Evolutionary conservation across 148 eudicot species (phyloP).

Genomic region (Drosera capensis): DNA sequence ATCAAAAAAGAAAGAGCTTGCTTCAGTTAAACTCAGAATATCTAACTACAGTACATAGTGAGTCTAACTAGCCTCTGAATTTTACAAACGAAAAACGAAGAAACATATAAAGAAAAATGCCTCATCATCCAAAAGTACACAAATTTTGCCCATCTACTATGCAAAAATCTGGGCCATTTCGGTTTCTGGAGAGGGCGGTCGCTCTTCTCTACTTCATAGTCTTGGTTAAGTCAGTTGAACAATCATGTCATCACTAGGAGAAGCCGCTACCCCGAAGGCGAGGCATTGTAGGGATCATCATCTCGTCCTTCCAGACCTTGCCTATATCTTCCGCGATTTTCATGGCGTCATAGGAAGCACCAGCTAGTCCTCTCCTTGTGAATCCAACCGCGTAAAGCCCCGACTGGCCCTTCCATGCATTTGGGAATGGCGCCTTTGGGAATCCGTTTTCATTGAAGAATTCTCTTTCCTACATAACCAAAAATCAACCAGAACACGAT

Average conservation of each 20-base stretch:
- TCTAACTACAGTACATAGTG: too few species aligned
- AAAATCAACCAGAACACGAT: conserved; percentile 5
- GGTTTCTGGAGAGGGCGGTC: conserved; percentile 69
- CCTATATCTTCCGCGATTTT: conserved; percentile 61
- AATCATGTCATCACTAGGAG: neutral
- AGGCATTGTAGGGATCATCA: neutral
- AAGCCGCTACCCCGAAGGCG: neutral
- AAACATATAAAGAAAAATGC: too few species aligned
- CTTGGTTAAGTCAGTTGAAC: neutral
- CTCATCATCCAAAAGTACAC: too few species aligned
- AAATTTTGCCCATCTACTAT: conserved; percentile 32
- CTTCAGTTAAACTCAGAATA: too few species aligned
- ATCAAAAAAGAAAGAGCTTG: too few species aligned
- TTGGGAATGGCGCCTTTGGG: conserved; percentile 58
- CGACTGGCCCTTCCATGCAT: conserved; percentile 72
- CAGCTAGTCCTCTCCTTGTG: conserved; percentile 77
- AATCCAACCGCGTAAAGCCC: conserved; percentile 92
- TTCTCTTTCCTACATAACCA: conserved; percentile 45
- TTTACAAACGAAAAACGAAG: too few species aligned
- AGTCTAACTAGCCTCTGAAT: too few species aligned
- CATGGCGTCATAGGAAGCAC: conserved; percentile 58
- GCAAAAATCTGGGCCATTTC: conserved; percentile 49
- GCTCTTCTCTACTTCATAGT: too few species aligned
- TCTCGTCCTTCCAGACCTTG: conserved; percentile 24
- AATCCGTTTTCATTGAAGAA: conserved; percentile 68